These are phyloP conservation scores for Lentinula detonsa DNA, from an alignment of 768 basidiomycete species.

Conservation along the genomic window DNA sequence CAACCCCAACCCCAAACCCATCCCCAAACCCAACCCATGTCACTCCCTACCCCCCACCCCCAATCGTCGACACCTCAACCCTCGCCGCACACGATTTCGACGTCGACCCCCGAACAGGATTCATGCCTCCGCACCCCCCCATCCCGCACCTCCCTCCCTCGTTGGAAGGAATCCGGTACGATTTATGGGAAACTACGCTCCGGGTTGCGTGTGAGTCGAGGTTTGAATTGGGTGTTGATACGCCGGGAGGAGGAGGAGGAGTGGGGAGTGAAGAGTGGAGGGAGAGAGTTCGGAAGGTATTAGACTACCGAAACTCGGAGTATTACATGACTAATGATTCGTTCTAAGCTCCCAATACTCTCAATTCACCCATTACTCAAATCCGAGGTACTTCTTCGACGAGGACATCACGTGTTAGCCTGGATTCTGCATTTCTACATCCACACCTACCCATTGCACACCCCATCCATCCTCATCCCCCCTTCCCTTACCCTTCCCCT, in stretches of 20 bases:
- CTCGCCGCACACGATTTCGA: slow-evolving; percentile 87
- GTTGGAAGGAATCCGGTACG: too few relatives aligned
- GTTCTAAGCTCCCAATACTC: slow-evolving; percentile 59
- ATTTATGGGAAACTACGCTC: slow-evolving; percentile 8
- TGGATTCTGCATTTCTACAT: slow-evolving; percentile 77
- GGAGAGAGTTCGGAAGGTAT: slow-evolving; percentile 40
- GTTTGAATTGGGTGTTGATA: slow-evolving; percentile 60
- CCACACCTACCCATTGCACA: slow-evolving; percentile 50
- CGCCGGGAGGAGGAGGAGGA: too few relatives aligned
- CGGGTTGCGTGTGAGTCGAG: too few relatives aligned
- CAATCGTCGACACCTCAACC: slow-evolving; percentile 45
- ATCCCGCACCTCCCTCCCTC: slow-evolving; percentile 46
- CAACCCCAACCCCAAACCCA: slow-evolving; percentile 13
- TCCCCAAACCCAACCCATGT: slow-evolving; percentile 24
- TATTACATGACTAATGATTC: too few relatives aligned
- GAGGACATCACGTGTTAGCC: slow-evolving; percentile 69
- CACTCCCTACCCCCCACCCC: too few relatives aligned
- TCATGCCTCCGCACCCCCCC: slow-evolving; percentile 81
- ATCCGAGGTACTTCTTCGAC: slow-evolving; percentile 53
- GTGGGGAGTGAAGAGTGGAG: slow-evolving; percentile 51
- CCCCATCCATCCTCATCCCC: slow-evolving; percentile 55
- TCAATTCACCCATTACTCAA: slow-evolving; percentile 41
- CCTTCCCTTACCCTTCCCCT: slow-evolving; percentile 67
- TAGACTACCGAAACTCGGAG: too few relatives aligned
- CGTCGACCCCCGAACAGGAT: slow-evolving; percentile 85